Base-by-base conservation (phyloP, 306 rosid species). In the Argentina anserina region DNA sequence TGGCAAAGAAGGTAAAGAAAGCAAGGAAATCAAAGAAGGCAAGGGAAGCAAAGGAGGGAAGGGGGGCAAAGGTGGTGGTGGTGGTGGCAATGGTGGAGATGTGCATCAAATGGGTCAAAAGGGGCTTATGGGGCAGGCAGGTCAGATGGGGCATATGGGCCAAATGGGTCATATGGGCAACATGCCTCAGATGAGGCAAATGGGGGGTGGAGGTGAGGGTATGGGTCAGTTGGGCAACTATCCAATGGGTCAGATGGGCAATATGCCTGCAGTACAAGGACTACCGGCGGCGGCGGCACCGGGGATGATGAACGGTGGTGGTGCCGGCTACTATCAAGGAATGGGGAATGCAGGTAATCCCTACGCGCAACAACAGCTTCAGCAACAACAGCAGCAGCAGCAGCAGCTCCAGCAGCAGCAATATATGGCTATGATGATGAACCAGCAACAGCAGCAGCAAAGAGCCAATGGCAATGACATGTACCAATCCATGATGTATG, bases 401-500 rank as follows among this genome's bases (percentile, higher is more conserved):
- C 72, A 66, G 21, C 79, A 68, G 39, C 69, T 59, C 8, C 76
- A 56, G n/a, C 82, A 79, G 52, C 86, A 82, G 39, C 97, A 92
- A 31, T 94, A 89, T 81, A 72, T 94, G 96, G 95, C 96, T 3
- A 88, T 90, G 92, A 67, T 94, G 97, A 86, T 91, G 97, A 82
- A 84, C 37, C 97, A 91, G 61, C 98, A 91, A 17, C 66, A 61
- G 12, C 66, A 82, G 86, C 65, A 66, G 83, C 39, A 33, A 28
- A 43, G 14, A 67, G 77, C 41, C 17, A 52, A 76, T 63, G 89
- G 89, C 75, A 85, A 77, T 76, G 84, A 78, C 23, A 89, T 91
- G 97, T 91, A 76, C 67, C 95, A 90, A 13, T 87, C 78, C 0
- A 89, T 91, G 95, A 89, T 89, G 99, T 83, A 89, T 34, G 86